Evolutionary conservation across 371 early-diverging fungal species (phyloP), one percentile per base, ranked within the genome.

Genomic region (Umbelopsis sp.): DNA sequence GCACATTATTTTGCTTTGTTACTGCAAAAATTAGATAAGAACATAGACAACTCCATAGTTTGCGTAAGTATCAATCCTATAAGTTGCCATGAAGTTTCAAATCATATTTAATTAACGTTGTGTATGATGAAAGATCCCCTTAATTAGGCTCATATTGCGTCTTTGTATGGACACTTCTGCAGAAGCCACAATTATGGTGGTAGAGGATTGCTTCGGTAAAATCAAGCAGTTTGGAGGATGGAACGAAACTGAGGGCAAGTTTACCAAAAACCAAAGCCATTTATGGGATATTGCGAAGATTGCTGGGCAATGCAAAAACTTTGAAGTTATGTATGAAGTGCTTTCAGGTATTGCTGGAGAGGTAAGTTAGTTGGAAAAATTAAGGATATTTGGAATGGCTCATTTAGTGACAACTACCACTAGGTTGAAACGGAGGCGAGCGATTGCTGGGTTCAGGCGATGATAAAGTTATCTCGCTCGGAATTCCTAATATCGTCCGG

Each of bases 301-400:
- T 44, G 83, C 83, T 3, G 80, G 79, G 1, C 50, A 46, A 9
- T 72, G 71, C 44, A 72, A 75, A 63, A 80, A 79, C 77, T 76
- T 73, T 45, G 65, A 68, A 25, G 18, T 82, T 18, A 79, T 82
- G 80, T 50, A 77, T 45, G 29, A 57, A 11, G 65, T 78, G 7
- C 12, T 64, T 72, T 48, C 57, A 63, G 14, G 73, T 57, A 44
- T 63, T 80, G 14, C 50, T 65, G 22, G 72, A 65, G 16, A 74
- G 68, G 74, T 75, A 73, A 72, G 65, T n/a, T 14, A 25, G 20
- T 3, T 29, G 4, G 29, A 29, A 29, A 1, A 1, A 3, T 4
- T 29, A 29, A 4, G 29, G 1, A 29, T 29, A 3, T 29, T 29
- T 29, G 29, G 29, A 29, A 4, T 29, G 29, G 29, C 29, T 4